Conservation (phyloP, 345 rosid species). For the Euclidium syriacum region DNA sequence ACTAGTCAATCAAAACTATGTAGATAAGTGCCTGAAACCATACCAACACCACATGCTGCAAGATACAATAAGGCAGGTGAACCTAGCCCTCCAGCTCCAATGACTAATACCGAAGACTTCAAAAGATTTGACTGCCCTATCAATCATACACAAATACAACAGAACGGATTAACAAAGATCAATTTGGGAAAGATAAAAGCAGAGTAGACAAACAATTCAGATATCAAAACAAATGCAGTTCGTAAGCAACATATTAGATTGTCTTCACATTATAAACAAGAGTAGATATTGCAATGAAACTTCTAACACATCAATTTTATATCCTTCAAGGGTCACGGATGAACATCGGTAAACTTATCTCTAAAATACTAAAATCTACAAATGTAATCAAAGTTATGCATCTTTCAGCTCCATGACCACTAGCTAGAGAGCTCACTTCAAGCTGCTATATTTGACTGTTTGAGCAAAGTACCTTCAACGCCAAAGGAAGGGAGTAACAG, state of each 20-base stretch:
- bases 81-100: constrained; percentile 97
- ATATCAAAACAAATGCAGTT: neutral
- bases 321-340: neutral
- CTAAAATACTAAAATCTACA: neutral
- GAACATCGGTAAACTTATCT: neutral
- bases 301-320: neutral
- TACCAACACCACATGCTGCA: constrained; percentile 92
- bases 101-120: constrained; percentile 74
- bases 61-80: constrained; percentile 86
- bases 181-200: neutral
- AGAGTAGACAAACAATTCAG: neutral
- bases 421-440: neutral
- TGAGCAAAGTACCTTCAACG: constrained; percentile 53
- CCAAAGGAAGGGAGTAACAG: constrained; percentile 85
- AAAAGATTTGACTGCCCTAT: constrained; percentile 71
- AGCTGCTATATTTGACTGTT: neutral
- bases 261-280: neutral
- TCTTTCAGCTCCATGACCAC: constrained; percentile 2
- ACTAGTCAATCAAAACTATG: neutral
- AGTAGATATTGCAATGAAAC: neutral
- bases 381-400: neutral
- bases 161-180: neutral
- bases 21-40: constrained; percentile 3
- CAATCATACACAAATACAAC: constrained; percentile 2
- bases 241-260: neutral